These are phyloP conservation scores for Scedosporium minutisporum DNA, from an alignment of 2,329 filamentous ascomycete species.

Conservation along the genomic window DNA sequence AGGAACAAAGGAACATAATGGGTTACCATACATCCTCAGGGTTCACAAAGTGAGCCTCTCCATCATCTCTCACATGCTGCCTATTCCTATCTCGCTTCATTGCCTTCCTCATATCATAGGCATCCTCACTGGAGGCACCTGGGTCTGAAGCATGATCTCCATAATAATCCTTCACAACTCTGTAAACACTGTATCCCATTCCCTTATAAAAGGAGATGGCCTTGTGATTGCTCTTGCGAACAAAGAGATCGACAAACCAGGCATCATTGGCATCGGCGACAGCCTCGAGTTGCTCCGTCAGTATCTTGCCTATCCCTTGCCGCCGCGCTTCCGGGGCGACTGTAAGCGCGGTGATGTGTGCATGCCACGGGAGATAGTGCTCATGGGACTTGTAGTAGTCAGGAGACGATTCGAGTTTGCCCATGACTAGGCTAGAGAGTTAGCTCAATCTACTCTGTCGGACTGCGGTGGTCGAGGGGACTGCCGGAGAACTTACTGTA, in stretches of 20 bases:
- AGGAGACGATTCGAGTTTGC: slow-evolving; percentile 85
- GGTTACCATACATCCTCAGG: slow-evolving; percentile 76
- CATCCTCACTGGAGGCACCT: slow-evolving; percentile 64
- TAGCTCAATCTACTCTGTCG: slow-evolving; percentile 13
- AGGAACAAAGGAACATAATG: slow-evolving; percentile 6
- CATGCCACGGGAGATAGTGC: slow-evolving; percentile 98
- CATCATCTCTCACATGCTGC: slow-evolving; percentile 70
- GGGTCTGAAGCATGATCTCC: slow-evolving; percentile 67
- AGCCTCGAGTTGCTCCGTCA: slow-evolving; percentile 74
- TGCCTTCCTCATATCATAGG: slow-evolving; percentile 93
- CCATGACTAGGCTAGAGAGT: slow-evolving; percentile 61
- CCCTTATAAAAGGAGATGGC: slow-evolving; percentile 83
- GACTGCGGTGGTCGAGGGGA: not conserved
- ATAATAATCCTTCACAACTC: slow-evolving; percentile 86
- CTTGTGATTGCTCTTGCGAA: slow-evolving; percentile 76
- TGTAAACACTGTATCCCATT: slow-evolving; percentile 86
- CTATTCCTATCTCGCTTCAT: slow-evolving; percentile 68
- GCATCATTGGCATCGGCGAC: slow-evolving; percentile 72
- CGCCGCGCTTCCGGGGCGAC: slow-evolving; percentile 80
- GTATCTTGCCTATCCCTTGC: slow-evolving; percentile 73
- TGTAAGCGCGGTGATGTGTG: slow-evolving; percentile 92
- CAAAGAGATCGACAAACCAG: slow-evolving; percentile 95
- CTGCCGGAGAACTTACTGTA: slow-evolving; percentile 58
- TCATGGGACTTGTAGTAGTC: slow-evolving; percentile 63
- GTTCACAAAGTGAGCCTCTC: slow-evolving; percentile 66